A percentile compares a stretch with the other conserved stretches of the same genome.
These are phyloP conservation scores for Neocucurbitaria cava DNA, from an alignment of 2,329 filamentous ascomycete genomes.

Conservation along the genomic window DNA sequence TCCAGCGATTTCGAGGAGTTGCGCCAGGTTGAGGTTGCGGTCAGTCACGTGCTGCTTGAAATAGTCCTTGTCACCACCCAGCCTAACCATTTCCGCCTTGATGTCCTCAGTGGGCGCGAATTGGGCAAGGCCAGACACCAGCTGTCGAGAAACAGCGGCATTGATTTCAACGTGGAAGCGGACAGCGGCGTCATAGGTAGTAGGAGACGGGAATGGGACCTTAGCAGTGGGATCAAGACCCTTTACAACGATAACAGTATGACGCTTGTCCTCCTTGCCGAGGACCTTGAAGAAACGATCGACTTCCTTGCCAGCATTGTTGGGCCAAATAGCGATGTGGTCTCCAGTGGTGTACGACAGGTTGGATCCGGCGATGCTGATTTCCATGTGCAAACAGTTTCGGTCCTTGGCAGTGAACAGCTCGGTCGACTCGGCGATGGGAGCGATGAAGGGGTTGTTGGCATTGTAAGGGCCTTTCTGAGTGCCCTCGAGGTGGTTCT, in stretches of 20 bases:
- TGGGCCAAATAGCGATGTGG: conserved; percentile 97
- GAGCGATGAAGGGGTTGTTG: conserved; percentile 96
- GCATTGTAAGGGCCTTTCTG: conserved; percentile 92
- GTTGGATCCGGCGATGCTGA: conserved; percentile 88
- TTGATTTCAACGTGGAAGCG: conserved; percentile 98
- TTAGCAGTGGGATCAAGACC: conserved; percentile 93
- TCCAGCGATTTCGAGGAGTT: conserved; percentile 76
- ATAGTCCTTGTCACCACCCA: conserved; percentile 93
- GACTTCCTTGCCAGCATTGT: conserved; percentile 90
- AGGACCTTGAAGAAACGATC: conserved; percentile 85
- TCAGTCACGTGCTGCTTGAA: conserved; percentile 86
- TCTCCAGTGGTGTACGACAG: conserved; percentile 95
- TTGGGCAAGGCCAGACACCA: conserved; percentile 82
- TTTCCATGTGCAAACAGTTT: conserved; percentile 96
- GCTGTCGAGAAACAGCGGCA: conserved; percentile 94
- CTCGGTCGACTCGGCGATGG: conserved; percentile 88
- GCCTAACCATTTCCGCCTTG: conserved; percentile 86
- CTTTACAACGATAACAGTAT: conserved; percentile 87
- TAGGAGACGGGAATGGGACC: conserved; percentile 95
- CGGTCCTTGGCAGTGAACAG: conserved; percentile 87
- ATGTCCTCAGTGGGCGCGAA: conserved; percentile 86
- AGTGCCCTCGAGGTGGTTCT: conserved; percentile 86
- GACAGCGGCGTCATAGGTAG: conserved; percentile 90
- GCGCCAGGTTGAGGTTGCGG: conserved; percentile 87
- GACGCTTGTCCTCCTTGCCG: conserved; percentile 75